These are phyloP conservation scores for Phytophthora hybrid DNA, from an alignment of 352 stramenopile species.

Conservation along the genomic window DNA sequence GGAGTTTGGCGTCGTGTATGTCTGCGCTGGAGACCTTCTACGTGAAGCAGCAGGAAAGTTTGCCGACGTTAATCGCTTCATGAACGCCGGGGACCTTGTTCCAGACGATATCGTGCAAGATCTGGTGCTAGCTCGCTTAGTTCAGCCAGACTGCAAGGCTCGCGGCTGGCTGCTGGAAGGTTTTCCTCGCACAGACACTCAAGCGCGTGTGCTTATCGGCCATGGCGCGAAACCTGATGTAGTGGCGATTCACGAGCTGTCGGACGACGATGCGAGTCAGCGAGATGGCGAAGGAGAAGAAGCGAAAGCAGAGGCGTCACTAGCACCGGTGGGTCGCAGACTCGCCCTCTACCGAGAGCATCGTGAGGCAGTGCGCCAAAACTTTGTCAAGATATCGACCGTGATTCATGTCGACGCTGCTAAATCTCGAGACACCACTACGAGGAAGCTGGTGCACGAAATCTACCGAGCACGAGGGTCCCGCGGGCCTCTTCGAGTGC, in stretches of 20 bases:
- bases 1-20: slow-evolving; percentile 92
- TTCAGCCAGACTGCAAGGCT: slow-evolving; percentile 85
- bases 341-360: slow-evolving; percentile 86
- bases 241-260: slow-evolving; percentile 93
- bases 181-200: slow-evolving; percentile 92
- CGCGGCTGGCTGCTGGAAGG: slow-evolving; percentile 95
- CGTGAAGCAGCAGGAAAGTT: slow-evolving; percentile 77
- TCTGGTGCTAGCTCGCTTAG: slow-evolving; percentile 80
- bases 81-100: slow-evolving; percentile 90
- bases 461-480: slow-evolving; percentile 61
- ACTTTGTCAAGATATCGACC: slow-evolving; percentile 74
- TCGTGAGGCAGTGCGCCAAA: slow-evolving; percentile 76
- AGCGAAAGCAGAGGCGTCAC: slow-evolving; percentile 1
- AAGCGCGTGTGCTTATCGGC: slow-evolving; percentile 89
- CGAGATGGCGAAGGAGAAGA: slow-evolving; percentile 85
- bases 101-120: slow-evolving; percentile 95
- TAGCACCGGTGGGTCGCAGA: slow-evolving; percentile 37
- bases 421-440: slow-evolving; percentile 50
- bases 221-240: slow-evolving; percentile 86
- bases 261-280: slow-evolving; percentile 87
- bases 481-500: slow-evolving; percentile 51
- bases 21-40: slow-evolving; percentile 95
- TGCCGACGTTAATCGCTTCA: slow-evolving; percentile 84
- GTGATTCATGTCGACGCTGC: slow-evolving; percentile 79
- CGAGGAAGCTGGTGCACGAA: slow-evolving; percentile 54